Percentiles rank a stretch among this genome's conserved stretches.
These are phyloP conservation scores for Nakaseomyces nivariensis DNA, from an alignment of 1,139 yeast species.

Conservation along the genomic window DNA sequence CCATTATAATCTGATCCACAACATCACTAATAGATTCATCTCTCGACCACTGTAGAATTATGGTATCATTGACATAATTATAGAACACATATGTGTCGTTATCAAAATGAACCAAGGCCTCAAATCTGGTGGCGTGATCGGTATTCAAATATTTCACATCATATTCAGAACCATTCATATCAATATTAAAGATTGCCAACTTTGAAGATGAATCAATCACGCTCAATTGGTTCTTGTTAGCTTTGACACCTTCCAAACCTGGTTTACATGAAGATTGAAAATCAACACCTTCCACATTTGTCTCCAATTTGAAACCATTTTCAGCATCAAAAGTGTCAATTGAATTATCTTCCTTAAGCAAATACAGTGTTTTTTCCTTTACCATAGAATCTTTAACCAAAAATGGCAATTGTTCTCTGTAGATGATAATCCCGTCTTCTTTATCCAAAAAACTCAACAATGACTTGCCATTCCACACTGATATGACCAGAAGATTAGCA, in stretches of 20 bases:
- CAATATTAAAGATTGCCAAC: constrained; percentile 8
- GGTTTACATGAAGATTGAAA: neutral
- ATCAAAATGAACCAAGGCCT: constrained; percentile 10
- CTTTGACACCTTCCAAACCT: neutral
- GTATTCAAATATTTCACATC: constrained; percentile 9
- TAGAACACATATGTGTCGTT: constrained; percentile 17
- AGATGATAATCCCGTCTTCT: constrained; percentile 15
- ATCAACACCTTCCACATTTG: neutral
- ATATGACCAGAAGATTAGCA: constrained; percentile 15
- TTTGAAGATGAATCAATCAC: constrained; percentile 8
- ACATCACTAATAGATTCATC: constrained; percentile 40
- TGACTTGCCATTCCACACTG: constrained; percentile 15
- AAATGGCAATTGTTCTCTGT: constrained; percentile 15
- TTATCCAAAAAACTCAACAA: constrained; percentile 20
- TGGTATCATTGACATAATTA: constrained; percentile 19
- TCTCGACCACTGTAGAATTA: constrained; percentile 33
- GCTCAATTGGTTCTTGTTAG: constrained; percentile 2
- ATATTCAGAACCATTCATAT: constrained; percentile 11
- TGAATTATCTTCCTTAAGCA: neutral
- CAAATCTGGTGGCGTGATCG: constrained; percentile 9
- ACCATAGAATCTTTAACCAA: constrained; percentile 12
- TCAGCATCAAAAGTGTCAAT: neutral
- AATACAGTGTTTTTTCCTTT: neutral
- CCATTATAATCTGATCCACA: constrained; percentile 34
- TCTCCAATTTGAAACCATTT: neutral